phyloP scores from a whole-genome alignment of 2,329 filamentous ascomycete genomes.

The Fusarium piperis region DNA sequence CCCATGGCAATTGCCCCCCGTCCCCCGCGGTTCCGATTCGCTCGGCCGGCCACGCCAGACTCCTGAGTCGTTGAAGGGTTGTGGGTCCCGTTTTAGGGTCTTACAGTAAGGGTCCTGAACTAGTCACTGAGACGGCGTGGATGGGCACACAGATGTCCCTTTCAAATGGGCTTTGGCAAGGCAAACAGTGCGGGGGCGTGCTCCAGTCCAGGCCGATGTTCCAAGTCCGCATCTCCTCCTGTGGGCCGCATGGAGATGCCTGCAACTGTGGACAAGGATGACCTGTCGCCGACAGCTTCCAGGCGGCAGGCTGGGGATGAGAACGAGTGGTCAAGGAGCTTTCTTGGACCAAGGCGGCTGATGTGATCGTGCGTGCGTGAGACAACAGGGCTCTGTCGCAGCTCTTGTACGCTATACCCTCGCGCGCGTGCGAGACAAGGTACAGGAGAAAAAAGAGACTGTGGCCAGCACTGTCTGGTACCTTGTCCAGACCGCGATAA shows the following conservation, averaged over 20 bases:
- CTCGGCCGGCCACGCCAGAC: constrained; percentile 6
- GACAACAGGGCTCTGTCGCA: background rate
- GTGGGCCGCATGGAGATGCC: constrained; percentile 10
- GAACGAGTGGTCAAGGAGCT: constrained; percentile 25
- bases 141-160: background rate
- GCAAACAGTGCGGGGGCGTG: constrained; percentile 32
- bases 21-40: constrained; percentile 31
- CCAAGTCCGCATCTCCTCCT: constrained; percentile 17
- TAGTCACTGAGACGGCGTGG: background rate
- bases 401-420: background rate
- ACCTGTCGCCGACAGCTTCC: constrained; percentile 22
- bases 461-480: constrained; percentile 17
- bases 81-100: constrained; percentile 32
- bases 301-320: constrained; percentile 6
- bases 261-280: constrained; percentile 16
- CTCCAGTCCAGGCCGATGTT: constrained; percentile 4
- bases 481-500: constrained; percentile 25
- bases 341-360: background rate
- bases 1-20: background rate
- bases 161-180: constrained; percentile 31
- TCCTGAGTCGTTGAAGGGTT: constrained; percentile 30
- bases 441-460: constrained; percentile 10
- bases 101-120: constrained; percentile 6
- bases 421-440: background rate
- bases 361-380: background rate